Conservation (phyloP, 1,284 basidiomycete species). For the Meripilus lineatus region DNA sequence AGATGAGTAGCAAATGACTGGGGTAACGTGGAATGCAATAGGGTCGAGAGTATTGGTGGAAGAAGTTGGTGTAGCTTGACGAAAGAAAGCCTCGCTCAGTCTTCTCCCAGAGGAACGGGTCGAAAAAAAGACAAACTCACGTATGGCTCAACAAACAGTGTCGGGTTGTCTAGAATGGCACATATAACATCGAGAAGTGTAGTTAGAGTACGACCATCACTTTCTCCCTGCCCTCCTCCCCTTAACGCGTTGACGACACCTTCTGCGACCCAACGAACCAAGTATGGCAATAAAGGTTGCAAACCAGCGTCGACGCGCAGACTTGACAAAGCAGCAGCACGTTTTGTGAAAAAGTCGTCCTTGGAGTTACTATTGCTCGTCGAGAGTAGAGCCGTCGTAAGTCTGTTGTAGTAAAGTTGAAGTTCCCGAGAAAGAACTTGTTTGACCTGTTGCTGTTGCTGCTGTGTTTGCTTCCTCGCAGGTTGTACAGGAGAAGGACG, state of each 20-base stretch:
- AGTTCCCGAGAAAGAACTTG: constrained; percentile 92
- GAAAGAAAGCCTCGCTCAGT: constrained; percentile 2
- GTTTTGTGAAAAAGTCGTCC: constrained; percentile 60
- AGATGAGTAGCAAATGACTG: constrained; percentile 54
- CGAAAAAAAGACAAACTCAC: constrained; percentile 54
- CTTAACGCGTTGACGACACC: constrained; percentile 70
- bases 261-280: constrained; percentile 93
- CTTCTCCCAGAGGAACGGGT: neutral
- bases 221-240: constrained; percentile 53
- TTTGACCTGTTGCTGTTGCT: constrained; percentile 74
- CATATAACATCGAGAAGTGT: constrained; percentile 80
- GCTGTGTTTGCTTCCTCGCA: constrained; percentile 28
- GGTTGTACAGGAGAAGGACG: constrained; percentile 29
- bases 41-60: constrained; percentile 86
- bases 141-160: constrained; percentile 95
- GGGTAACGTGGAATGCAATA: constrained; percentile 82
- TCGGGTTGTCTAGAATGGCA: constrained; percentile 79
- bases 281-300: constrained; percentile 91
- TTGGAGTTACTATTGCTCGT: constrained; percentile 25
- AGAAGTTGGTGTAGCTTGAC: constrained; percentile 90
- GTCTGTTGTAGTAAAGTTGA: constrained; percentile 91
- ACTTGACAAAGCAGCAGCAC: constrained; percentile 87
- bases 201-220: constrained; percentile 65
- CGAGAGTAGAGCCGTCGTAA: constrained; percentile 80
- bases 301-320: constrained; percentile 88